Conservation (phyloP, 2,329 filamentous ascomycete species). For the Fusarium tanahbumbuense region DNA sequence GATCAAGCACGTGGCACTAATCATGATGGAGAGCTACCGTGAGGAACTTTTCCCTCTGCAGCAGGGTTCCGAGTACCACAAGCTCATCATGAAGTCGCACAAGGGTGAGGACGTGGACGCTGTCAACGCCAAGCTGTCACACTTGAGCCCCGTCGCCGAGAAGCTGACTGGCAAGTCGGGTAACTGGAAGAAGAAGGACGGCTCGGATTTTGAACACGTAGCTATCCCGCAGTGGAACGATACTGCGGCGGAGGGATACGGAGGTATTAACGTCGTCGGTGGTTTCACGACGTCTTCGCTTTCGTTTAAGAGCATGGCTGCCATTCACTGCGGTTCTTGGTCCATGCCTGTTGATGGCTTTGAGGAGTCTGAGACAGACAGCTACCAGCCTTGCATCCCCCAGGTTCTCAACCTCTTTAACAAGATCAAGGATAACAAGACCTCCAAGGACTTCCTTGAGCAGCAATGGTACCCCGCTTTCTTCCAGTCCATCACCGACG, state of each 20-base stretch:
- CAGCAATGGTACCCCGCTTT: constrained; percentile 51
- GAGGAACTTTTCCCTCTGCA: constrained; percentile 60
- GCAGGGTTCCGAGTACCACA: constrained; percentile 54
- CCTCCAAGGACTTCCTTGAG: constrained; percentile 39
- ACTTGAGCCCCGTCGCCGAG: constrained; percentile 37
- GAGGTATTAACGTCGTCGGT: constrained; percentile 56
- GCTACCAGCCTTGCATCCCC: constrained; percentile 59
- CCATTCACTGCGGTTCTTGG: constrained; percentile 56
- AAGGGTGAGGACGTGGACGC: constrained; percentile 39
- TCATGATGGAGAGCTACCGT: constrained; percentile 60
- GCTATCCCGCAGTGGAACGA: constrained; percentile 46
- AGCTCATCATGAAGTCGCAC: constrained; percentile 50
- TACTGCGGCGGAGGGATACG: constrained; percentile 42
- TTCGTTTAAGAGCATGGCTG: constrained; percentile 58
- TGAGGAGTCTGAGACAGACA: constrained; percentile 54
- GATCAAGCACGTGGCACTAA: constrained; percentile 59
- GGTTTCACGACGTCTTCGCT: constrained; percentile 57
- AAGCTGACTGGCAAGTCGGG: constrained; percentile 38
- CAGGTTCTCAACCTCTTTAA: constrained; percentile 52
- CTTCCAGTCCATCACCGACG: constrained; percentile 53
- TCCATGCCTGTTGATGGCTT: constrained; percentile 56
- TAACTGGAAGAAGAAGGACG: constrained; percentile 38
- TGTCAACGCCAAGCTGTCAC: constrained; percentile 45
- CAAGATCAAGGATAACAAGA: constrained; percentile 38
- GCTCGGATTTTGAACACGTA: constrained; percentile 45